phyloP scores from a whole-genome alignment of 345 rosid genomes.

The Linum trigynum region DNA sequence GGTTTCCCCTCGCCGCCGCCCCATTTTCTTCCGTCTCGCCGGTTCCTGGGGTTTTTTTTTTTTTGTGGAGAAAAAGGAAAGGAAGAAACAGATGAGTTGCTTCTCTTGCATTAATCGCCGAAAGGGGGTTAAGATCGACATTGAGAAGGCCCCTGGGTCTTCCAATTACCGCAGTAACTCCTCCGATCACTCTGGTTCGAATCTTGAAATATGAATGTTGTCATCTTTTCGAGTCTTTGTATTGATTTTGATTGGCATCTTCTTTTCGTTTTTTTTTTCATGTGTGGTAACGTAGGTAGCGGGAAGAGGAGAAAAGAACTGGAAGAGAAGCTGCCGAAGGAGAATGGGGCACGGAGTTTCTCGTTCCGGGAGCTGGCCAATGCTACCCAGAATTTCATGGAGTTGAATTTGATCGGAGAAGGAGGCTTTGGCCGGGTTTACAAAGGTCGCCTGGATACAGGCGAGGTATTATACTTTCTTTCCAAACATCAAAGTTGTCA shows the following conservation, averaged over 20 bases:
- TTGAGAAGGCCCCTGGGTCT: slow-evolving; percentile 50
- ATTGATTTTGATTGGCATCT: background rate
- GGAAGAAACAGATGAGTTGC: slow-evolving; percentile 50
- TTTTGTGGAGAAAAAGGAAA: too few relatives aligned
- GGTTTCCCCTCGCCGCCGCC: too few relatives aligned
- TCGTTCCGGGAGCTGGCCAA: slow-evolving; percentile 71
- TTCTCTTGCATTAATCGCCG: slow-evolving; percentile 61
- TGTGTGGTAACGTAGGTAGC: slow-evolving; percentile 16
- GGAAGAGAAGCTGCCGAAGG: slow-evolving; percentile 17
- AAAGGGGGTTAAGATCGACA: slow-evolving; percentile 55
- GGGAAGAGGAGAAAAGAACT: slow-evolving; percentile 20
- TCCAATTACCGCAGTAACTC: slow-evolving; percentile 21
- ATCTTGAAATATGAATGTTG: background rate
- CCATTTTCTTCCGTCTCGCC: background rate
- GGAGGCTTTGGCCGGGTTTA: slow-evolving; percentile 96
- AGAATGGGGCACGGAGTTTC: slow-evolving; percentile 62
- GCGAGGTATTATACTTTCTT: slow-evolving; percentile 40
- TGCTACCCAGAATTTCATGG: slow-evolving; percentile 68
- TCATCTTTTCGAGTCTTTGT: background rate
- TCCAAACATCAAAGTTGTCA: background rate
- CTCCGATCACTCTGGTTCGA: slow-evolving; percentile 42
- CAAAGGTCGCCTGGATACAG: slow-evolving; percentile 70
- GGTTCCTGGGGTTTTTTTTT: background rate
- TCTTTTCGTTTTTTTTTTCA: background rate
- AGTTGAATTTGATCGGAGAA: slow-evolving; percentile 75